Base-by-base conservation (phyloP, 1,284 basidiomycete genomes). In the Trametes sp. region DNA sequence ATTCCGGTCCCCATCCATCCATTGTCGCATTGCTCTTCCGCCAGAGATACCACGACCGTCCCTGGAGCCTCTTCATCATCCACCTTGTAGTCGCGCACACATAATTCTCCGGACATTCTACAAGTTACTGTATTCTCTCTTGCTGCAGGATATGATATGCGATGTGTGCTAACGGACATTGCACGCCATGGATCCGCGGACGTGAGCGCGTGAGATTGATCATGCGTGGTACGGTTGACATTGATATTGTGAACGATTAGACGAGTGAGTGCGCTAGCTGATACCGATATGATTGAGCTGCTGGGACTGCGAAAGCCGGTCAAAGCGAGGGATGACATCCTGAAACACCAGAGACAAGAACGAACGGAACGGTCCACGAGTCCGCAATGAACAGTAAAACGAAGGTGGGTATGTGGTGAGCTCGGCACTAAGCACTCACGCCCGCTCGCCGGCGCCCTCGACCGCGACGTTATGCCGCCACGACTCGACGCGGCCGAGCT, bases 381-480 rank as follows among this genome's bases (percentile, higher is more conserved):
- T 54, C 56, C 59, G 38, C 24, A 44, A 24, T 42, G 42, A 41
- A 41, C 19, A 21, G 6, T 16, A 42, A 38, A 51, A 35, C 14
- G 23, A 41, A 21, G 41, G 52, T 31, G 54, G 49, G 36, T 41
- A 29, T 50, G n/a, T n/a, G n/a, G n/a, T n/a, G n/a, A 45, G 64
- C 61, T 51, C 59, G 46, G 54, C 19, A 21, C 26, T 16, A 23
- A 42, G 26, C 49, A 51, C 54, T 50, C 42, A 69, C 46, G 50
- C 63, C 61, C 65, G 72, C 61, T 84, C 78, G n/a, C 31, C 31
- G 11, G 31, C 31, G 31, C 84, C 85, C 69, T 91, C 89, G 21
- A 88, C 85, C 29, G 86, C 87, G 53, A 94, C 89, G 69, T 90
- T 86, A 63, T 83, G 86, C 69, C 92, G 85, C 92, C 92, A 94